Evolutionary conservation across 768 basidiomycete genomes (phyloP).

Genomic region (Amanita polypyramis): DNA sequence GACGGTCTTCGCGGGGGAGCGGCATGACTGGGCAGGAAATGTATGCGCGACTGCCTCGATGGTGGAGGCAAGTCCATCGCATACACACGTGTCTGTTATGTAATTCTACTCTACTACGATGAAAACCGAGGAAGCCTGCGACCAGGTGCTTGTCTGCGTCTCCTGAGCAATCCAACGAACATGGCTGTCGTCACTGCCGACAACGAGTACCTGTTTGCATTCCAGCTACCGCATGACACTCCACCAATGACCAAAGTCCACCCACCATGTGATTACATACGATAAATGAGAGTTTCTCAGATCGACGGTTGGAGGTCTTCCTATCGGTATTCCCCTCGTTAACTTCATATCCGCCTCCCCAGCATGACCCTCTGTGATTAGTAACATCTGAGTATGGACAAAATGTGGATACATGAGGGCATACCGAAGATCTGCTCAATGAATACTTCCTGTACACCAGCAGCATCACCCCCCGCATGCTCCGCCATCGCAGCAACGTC

Average conservation of each 20-base stretch:
- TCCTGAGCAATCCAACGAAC: constrained; percentile 60
- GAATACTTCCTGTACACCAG: constrained; percentile 77
- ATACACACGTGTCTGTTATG: background rate
- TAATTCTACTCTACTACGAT: constrained; percentile 10
- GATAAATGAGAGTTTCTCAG: constrained; percentile 90
- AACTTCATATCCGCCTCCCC: constrained; percentile 56
- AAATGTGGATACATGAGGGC: constrained; percentile 14
- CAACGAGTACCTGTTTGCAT: constrained; percentile 65
- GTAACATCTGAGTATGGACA: background rate
- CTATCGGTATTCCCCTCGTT: constrained; percentile 72
- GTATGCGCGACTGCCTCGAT: constrained; percentile 1
- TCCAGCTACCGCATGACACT: constrained; percentile 1
- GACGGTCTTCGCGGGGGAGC: background rate
- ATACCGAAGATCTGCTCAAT: constrained; percentile 87
- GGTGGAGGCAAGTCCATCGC: background rate
- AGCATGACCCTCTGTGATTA: constrained; percentile 79
- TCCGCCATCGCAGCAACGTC: constrained; percentile 77
- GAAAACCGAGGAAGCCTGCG: constrained; percentile 48
- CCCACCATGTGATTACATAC: constrained; percentile 91
- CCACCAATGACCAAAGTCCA: constrained; percentile 5
- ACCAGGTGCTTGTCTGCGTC: constrained; percentile 37
- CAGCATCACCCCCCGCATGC: constrained; percentile 60
- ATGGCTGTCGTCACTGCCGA: constrained; percentile 78
- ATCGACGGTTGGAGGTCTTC: constrained; percentile 73
- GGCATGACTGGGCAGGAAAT: background rate